Percentiles rank a stretch among this genome's conserved stretches.
Evolutionary conservation across 164 flowering plant genomes (phyloP).

Genomic region (Annona cherimola): DNA sequence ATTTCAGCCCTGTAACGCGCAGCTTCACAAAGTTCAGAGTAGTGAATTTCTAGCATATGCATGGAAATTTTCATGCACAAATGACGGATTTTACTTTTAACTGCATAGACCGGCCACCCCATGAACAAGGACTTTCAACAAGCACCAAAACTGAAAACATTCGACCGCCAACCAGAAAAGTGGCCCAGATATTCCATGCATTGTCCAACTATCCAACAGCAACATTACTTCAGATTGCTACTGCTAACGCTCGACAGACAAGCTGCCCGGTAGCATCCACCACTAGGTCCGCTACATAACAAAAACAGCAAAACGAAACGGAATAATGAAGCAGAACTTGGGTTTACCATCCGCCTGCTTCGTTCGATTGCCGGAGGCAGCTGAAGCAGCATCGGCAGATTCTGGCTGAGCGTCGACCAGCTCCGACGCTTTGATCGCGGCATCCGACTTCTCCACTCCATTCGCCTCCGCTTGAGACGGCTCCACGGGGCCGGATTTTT

Average conservation of each 20-base stretch:
- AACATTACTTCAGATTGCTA: background rate
- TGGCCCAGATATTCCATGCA: background rate
- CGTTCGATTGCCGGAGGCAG: slow-evolving; percentile 2
- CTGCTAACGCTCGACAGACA: background rate
- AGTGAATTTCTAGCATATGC: background rate
- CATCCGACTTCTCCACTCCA: slow-evolving; percentile 22
- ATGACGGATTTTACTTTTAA: background rate
- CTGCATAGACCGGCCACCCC: background rate
- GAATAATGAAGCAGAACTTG: background rate
- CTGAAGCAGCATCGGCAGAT: slow-evolving; percentile 6
- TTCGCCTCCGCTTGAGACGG: slow-evolving; percentile 23
- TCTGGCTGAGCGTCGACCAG: slow-evolving; percentile 2
- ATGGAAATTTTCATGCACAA: background rate
- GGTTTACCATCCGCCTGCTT: slow-evolving; percentile 26
- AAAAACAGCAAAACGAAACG: background rate
- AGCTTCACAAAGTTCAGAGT: background rate
- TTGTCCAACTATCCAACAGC: background rate
- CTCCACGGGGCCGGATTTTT: slow-evolving; percentile 16
- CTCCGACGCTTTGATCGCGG: slow-evolving; percentile 1
- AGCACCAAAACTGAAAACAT: background rate
- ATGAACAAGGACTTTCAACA: background rate
- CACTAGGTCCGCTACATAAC: no score
- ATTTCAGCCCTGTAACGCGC: background rate
- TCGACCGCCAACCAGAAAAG: background rate
- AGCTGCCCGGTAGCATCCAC: background rate